Base-by-base conservation (phyloP, 345 rosid species). In the Dimocarpus longan region DNA sequence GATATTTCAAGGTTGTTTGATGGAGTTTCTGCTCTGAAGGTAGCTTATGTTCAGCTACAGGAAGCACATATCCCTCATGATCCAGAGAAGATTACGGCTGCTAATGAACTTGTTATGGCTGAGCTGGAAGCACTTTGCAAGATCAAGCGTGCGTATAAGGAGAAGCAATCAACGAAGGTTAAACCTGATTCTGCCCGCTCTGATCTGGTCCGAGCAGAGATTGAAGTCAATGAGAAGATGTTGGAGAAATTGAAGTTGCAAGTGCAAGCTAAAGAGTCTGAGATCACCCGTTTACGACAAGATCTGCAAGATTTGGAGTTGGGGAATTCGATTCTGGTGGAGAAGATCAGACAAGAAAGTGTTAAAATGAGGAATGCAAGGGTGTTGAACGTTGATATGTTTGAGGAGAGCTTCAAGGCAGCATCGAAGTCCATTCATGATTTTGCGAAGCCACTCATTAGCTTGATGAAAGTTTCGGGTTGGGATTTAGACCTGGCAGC, bases 401-500 rank as follows among this genome's bases (percentile, higher is more conserved):
- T 90, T 77, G 84, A 85, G 73, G 85, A 82, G 11, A 77, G 32
- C 19, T 85, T 84, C 63, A 24, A 32, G 80, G 77, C 71, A 69
- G 91, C 91, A 73, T 85, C 86, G 0, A 90, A 87, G 75, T 84
- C 93, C 52, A 80, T 90, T 76, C 92, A 87, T 78, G 88, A 87
- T 82, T 91, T 91, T 42, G 90, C 90, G 0, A 91, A 87, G 87
- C 92, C 93, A 6, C n/a, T 91, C 52, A 91, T 91, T 79, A 80
- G 84, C 81, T 78, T 92, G 73, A 87, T 89, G 95, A 88, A 84
- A 84, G 92, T 91, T 83, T 84, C 89, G 1, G 86, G 86, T 5
- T 92, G 93, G 92, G 85, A 88, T 77, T 40, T 92, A 66, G 88
- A 86, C 59, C 65, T 32, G 66, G 92, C 88, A 46, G 92, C 83